phyloP scores from a whole-genome alignment of 2,329 filamentous ascomycete genomes.

The Phoma sp. region DNA sequence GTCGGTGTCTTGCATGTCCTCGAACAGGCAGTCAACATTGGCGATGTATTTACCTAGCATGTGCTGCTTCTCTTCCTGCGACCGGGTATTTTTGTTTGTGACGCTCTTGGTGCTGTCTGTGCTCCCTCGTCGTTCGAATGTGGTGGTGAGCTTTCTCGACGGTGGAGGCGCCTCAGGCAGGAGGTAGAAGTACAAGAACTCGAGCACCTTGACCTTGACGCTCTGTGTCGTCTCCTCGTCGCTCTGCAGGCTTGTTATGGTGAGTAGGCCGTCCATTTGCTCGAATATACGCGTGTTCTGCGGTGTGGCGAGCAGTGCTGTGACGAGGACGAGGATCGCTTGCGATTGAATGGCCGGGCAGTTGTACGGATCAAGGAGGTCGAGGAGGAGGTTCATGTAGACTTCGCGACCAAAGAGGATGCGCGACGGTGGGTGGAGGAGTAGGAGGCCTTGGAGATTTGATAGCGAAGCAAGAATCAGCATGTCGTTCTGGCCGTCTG shows the following conservation, averaged over 20 bases:
- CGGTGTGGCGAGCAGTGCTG: conserved; percentile 84
- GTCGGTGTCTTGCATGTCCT: conserved; percentile 80
- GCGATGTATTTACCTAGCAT: conserved; percentile 81
- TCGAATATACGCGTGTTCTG: conserved; percentile 92
- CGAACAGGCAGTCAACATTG: conserved; percentile 79
- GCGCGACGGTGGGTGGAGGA: conserved; percentile 90
- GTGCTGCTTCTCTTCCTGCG: conserved; percentile 81
- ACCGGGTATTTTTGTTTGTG: conserved; percentile 57
- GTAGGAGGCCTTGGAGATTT: conserved; percentile 83
- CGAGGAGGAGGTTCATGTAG: conserved; percentile 95
- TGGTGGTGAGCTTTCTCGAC: conserved; percentile 39
- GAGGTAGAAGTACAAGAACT: conserved; percentile 98
- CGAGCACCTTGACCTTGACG: conserved; percentile 94
- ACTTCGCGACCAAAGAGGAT: conserved; percentile 86
- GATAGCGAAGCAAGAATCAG: conserved; percentile 89
- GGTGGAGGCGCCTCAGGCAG: conserved; percentile 81
- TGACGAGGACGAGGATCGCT: conserved; percentile 88
- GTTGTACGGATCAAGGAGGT: conserved; percentile 89
- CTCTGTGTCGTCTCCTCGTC: conserved; percentile 82
- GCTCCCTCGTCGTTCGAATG: conserved; percentile 44
- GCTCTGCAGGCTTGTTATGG: conserved; percentile 92
- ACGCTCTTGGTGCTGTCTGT: conserved; percentile 37
- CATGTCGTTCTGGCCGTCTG: conserved; percentile 82
- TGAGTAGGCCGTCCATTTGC: conserved; percentile 86
- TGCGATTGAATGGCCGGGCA: conserved; percentile 91